Base-by-base conservation (phyloP, 345 rosid species). In the Aquilaria yunnanensis region DNA sequence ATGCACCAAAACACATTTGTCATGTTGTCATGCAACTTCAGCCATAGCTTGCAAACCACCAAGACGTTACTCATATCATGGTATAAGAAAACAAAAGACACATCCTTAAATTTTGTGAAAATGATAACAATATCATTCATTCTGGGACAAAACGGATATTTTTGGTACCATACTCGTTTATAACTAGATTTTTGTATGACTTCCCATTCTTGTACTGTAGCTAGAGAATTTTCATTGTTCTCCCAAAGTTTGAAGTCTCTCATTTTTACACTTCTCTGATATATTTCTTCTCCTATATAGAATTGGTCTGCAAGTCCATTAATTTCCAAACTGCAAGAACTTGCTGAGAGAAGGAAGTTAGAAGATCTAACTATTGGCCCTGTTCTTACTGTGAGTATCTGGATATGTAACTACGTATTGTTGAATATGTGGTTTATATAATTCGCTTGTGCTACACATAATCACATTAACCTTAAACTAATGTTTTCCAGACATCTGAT, bases 341-440 rank as follows among this genome's bases (percentile, higher is more conserved):
- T 90, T 50, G 96, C 99, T 0, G 86, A 64, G 71, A 88, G 99
- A 79, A 83, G 99, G 74, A 94, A 90, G 72, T 66, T 94, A 61
- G 95, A 79, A 78, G 97, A 94, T 77, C 73, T 94, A 64, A 90
- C 96, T 11, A 54, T 90, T 67, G 99, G 99, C 49, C 99, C 99
- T 34, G 90, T 94, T 69, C 93, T 94, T 56, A 94, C 96, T 9
- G 99, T 94, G 81, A 82, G 96, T 78, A 14, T 37, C 43, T 37
- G 5, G 43, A 37, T 37, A 23, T 9, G 8, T 37, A 37, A 37
- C 43, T 37, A 37, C 2, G 5, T 37, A 37, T 3, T 77, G 51
- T 63, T 63, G 12, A 2, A 53, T 54, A 11, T 47, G 6, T 43
- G 12, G 32, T 49, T 41, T 23, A 12, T 43, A 41, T 54, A 14